Evolutionary conservation across 2,329 filamentous ascomycete genomes (phyloP).

Genomic region (Colletotrichum incanum): DNA sequence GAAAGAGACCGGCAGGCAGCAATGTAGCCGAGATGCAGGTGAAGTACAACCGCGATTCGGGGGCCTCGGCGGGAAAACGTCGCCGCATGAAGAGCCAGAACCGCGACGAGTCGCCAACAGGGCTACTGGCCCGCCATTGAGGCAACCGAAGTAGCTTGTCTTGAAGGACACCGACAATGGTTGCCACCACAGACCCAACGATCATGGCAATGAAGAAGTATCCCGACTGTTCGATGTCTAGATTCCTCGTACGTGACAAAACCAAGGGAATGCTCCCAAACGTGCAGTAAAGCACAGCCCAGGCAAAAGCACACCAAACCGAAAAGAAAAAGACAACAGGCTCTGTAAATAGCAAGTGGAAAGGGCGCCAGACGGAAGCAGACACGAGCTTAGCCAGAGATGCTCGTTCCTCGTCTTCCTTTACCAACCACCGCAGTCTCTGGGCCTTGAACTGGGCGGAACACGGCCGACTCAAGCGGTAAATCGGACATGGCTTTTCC

Average conservation of each 20-base stretch:
- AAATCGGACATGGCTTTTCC: slow-evolving; percentile 24
- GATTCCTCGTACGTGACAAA: slow-evolving; percentile 77
- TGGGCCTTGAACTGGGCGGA: slow-evolving; percentile 17
- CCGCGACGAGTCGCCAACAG: slow-evolving; percentile 48
- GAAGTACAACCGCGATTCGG: slow-evolving; percentile 88
- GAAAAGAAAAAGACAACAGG: slow-evolving; percentile 90
- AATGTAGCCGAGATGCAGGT: slow-evolving; percentile 82
- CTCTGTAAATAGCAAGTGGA: slow-evolving; percentile 82
- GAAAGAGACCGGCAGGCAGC: slow-evolving; percentile 85
- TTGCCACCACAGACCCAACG: slow-evolving; percentile 76
- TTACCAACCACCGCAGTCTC: slow-evolving; percentile 85
- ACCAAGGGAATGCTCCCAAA: slow-evolving; percentile 87
- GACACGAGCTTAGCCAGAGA: slow-evolving; percentile 79
- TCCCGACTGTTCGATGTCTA: slow-evolving; percentile 76
- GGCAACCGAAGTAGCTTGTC: slow-evolving; percentile 73
- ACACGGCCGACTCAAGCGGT: slow-evolving; percentile 15
- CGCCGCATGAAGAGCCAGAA: slow-evolving; percentile 64
- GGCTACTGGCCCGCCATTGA: slow-evolving; percentile 54
- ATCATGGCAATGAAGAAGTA: slow-evolving; percentile 77
- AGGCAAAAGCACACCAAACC: slow-evolving; percentile 90
- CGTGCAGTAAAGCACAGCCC: slow-evolving; percentile 90
- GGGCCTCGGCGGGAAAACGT: slow-evolving; percentile 67
- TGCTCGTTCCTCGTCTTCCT: slow-evolving; percentile 82
- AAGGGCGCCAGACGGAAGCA: slow-evolving; percentile 83
- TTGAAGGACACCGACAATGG: slow-evolving; percentile 79